Evolutionary conservation across 495 filamentous ascomycete genomes (phyloP), one percentile per base, ranked within the genome.

Genomic region (Penicillium alfredii): DNA sequence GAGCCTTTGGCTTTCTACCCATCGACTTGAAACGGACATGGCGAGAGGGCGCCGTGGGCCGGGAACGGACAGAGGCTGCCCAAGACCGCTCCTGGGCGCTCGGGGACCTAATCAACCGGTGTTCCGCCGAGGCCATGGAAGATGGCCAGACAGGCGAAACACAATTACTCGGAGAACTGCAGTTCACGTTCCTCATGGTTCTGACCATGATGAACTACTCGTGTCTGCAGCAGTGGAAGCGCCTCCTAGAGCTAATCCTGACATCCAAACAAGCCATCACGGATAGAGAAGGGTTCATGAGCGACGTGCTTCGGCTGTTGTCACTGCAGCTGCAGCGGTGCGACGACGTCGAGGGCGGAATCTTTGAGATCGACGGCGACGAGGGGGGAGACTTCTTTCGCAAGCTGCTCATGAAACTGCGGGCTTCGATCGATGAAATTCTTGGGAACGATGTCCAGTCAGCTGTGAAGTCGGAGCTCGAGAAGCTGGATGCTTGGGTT

Each of bases 141-240:
- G 47, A 55, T 25, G 47, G 55, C 22, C 31, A 38, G 20, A 28
- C 32, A 8, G 65, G 60, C 2, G 56, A 67, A 40, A 41, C 44
- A 5, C 47, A 84, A 28, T 47, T 96, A 3, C 58, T 93, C n/a
- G 90, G 88, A 25, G 89, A 97, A 51, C 49, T 96, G 26, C 86
- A 96, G 49, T 82, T 93, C 49, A 73, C 78, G 22, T 96, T 92
- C 60, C 49, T 96, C 4, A 85, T 82, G 54, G 80, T 86, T 8
- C 66, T 88, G 40, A 84, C 82, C 15, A 68, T 96, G 27, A 82
- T 82, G 56, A 96, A 93, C 53, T 75, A 80, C 44, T 88, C 87
- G 1, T 94, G 86, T 53, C 69, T 89, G 15, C 81, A 89, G 47
- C 88, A 95, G 45, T 98, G 89, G 89, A 85, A 83, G 60, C 69